These are phyloP conservation scores for Blastobotrys indianensis DNA, from an alignment of 1,139 yeast genomes.

Conservation along the genomic window DNA sequence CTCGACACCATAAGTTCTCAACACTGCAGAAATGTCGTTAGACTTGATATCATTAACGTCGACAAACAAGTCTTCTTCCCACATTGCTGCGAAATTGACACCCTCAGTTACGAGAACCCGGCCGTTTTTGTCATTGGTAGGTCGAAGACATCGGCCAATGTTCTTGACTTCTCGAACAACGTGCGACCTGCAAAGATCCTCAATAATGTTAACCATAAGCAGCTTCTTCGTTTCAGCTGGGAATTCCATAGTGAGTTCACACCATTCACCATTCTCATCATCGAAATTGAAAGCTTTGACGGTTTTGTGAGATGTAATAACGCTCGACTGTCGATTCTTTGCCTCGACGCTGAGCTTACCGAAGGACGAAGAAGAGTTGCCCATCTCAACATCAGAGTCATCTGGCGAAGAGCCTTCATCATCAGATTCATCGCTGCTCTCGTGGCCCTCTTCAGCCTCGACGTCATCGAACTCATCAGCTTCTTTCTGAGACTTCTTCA, in stretches of 20 bases:
- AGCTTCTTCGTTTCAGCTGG: conserved; percentile 86
- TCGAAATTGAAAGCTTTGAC: conserved; percentile 83
- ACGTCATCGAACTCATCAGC: conserved; percentile 37
- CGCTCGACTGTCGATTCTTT: conserved; percentile 78
- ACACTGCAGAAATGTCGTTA: conserved; percentile 87
- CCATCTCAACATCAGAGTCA: conserved; percentile 27
- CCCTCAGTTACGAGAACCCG: conserved; percentile 93
- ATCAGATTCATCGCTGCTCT: conserved; percentile 34
- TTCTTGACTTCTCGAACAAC: conserved; percentile 90
- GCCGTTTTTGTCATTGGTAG: conserved; percentile 52
- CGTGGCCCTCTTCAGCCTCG: conserved; percentile 1
- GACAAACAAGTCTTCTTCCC: conserved; percentile 93
- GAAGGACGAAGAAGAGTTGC: conserved; percentile 11
- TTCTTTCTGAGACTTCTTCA: conserved; percentile 57
- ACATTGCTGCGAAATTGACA: conserved; percentile 94
- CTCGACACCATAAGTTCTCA: conserved; percentile 93
- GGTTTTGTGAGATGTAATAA: conserved; percentile 64
- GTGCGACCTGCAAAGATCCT: conserved; percentile 80
- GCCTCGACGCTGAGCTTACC: conserved; percentile 51
- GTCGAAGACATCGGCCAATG: conserved; percentile 91
- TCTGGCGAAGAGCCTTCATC: conserved; percentile 29
- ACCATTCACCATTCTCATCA: conserved; percentile 85
- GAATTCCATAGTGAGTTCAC: conserved; percentile 79
- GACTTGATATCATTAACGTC: conserved; percentile 84
- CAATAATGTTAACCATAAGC: conserved; percentile 95